Conservation (phyloP, 495 filamentous ascomycete species). For the Penicillium odoratum region DNA sequence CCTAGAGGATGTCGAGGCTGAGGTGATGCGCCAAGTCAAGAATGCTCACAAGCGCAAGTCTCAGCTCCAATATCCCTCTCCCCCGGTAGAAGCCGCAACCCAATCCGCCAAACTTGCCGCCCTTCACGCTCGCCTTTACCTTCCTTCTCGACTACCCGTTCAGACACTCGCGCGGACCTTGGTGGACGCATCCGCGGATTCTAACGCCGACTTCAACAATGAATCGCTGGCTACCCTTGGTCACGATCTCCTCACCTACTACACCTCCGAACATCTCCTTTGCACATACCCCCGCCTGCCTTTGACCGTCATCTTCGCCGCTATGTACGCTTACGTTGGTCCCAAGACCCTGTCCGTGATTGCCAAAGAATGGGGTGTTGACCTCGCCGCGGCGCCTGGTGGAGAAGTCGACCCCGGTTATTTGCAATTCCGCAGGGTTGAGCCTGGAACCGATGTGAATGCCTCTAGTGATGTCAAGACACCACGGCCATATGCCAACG, state of each 20-base stretch:
- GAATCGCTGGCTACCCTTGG: constrained; percentile 78
- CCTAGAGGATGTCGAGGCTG: constrained; percentile 19
- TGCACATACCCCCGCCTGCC: constrained; percentile 88
- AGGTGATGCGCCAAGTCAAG: constrained; percentile 18
- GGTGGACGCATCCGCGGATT: constrained; percentile 80
- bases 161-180: constrained; percentile 84
- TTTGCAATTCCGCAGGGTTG: constrained; percentile 72
- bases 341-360: constrained; percentile 66
- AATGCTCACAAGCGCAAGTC: constrained; percentile 25
- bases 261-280: constrained; percentile 83
- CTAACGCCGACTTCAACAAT: constrained; percentile 75
- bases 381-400: constrained; percentile 76
- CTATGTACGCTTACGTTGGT: constrained; percentile 80
- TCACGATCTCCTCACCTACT: constrained; percentile 77
- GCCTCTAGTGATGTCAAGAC: constrained; percentile 19
- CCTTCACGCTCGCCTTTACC: constrained; percentile 84
- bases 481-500: constrained; percentile 42
- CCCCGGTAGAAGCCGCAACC: constrained; percentile 63
- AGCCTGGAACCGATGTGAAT: constrained; percentile 54
- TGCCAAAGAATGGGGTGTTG: constrained; percentile 85
- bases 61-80: constrained; percentile 58
- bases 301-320: constrained; percentile 74
- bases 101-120: constrained; percentile 88
- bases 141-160: constrained; percentile 78
- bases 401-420: constrained; percentile 90